Evolutionary conservation across 306 rosid genomes (phyloP).

Genomic region (Crotalaria pallida): DNA sequence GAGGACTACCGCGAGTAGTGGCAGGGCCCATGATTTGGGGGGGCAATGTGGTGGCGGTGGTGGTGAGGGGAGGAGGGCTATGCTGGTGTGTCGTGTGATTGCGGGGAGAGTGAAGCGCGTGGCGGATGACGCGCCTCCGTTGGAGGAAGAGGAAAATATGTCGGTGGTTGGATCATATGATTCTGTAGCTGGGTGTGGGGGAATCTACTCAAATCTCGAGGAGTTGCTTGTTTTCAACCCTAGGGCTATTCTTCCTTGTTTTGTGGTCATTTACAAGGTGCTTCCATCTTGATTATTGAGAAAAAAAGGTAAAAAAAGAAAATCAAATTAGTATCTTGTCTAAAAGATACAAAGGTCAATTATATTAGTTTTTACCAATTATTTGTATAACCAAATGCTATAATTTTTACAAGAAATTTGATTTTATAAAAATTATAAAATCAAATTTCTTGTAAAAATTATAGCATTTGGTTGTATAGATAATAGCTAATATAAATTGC

Average conservation of each 20-base stretch:
- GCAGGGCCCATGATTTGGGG: slow-evolving; percentile 79
- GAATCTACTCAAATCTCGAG: slow-evolving; percentile 77
- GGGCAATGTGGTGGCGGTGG: slow-evolving; percentile 26
- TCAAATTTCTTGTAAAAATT: too few species aligned
- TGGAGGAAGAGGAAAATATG: slow-evolving; percentile 43
- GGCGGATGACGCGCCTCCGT: slow-evolving; percentile 38
- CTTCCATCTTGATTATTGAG: slow-evolving; percentile 24
- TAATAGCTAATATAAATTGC: too few species aligned
- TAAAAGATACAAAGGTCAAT: too few species aligned
- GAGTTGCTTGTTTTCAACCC: slow-evolving; percentile 74
- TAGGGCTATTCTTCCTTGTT: slow-evolving; percentile 88
- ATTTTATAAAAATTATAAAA: too few species aligned
- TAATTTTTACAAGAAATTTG: too few species aligned
- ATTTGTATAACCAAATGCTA: too few species aligned
- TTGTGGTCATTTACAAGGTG: slow-evolving; percentile 78
- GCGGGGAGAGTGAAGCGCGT: slow-evolving; percentile 79
- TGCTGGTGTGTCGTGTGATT: slow-evolving; percentile 93
- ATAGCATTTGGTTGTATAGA: too few species aligned
- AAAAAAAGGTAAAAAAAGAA: too few species aligned
- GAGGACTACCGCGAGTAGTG: slow-evolving; percentile 79
- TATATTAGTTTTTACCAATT: too few species aligned
- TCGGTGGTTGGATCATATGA: slow-evolving; percentile 45
- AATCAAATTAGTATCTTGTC: too few species aligned
- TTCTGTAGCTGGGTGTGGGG: slow-evolving; percentile 63
- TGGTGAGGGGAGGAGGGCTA: slow-evolving; percentile 44